Evolutionary conservation across 192 early-diverging fungal species (phyloP).

Genomic region (Coemansia sp.): DNA sequence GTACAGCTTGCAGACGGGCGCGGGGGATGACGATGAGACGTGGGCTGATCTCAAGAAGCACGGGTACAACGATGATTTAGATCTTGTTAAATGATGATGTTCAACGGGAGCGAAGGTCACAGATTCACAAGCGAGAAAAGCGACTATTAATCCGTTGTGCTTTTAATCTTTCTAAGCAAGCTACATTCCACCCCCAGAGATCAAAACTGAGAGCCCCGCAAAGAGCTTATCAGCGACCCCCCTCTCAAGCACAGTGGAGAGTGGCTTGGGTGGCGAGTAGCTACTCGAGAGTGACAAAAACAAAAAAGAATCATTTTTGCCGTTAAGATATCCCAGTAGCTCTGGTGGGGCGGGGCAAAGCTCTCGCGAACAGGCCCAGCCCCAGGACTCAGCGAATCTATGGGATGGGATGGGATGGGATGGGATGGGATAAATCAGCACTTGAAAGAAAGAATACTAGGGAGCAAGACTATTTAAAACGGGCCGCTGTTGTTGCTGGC

Average conservation of each 20-base stretch:
- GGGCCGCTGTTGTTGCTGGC: not conserved
- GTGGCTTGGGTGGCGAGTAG: slow-evolving; percentile 12
- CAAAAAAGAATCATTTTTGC: slow-evolving; percentile 1
- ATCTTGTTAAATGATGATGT: slow-evolving; percentile 11
- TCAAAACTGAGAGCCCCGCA: not conserved
- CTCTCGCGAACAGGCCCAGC: not conserved
- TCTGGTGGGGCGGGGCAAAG: not conserved
- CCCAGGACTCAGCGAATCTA: not conserved
- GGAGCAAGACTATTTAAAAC: not conserved
- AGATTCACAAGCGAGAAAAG: not conserved
- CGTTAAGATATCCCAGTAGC: not conserved
- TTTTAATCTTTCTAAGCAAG: slow-evolving; percentile 15
- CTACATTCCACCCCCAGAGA: slow-evolving; percentile 9
- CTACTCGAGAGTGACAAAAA: slow-evolving; percentile 12
- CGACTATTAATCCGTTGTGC: slow-evolving; percentile 24
- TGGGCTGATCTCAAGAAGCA: slow-evolving; percentile 72
- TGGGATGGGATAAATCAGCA: not conserved
- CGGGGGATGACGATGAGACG: slow-evolving; percentile 68
- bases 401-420: too few species aligned
- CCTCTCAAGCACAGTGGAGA: not conserved
- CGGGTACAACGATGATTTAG: slow-evolving; percentile 40
- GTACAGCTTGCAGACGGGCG: slow-evolving; percentile 69
- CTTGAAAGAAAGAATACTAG: not conserved
- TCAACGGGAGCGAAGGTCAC: slow-evolving; percentile 34
- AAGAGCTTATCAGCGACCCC: not conserved